Evolutionary conservation across 2,329 filamentous ascomycete species (phyloP).

Genomic region (Sporothrix inflata): DNA sequence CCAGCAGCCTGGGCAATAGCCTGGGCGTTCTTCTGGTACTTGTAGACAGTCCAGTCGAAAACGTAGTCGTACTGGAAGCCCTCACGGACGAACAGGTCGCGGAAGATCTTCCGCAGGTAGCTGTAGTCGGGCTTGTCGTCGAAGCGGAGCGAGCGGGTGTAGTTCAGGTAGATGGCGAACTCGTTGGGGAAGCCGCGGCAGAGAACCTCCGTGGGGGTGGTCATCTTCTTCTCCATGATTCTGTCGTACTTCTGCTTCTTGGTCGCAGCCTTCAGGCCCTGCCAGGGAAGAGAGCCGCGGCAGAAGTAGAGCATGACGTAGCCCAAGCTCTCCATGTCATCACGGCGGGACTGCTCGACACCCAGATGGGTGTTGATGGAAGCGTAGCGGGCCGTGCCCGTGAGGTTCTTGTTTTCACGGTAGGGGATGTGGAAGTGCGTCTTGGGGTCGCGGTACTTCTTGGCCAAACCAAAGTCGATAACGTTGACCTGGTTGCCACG

Average conservation of each 20-base stretch:
- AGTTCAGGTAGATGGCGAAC: conserved; percentile 99
- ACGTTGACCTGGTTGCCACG: conserved; percentile 99
- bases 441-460: conserved; percentile 99
- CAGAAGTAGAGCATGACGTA: conserved; percentile 99
- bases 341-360: conserved; percentile 97
- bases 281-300: conserved; percentile 97
- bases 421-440: conserved; percentile 99
- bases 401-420: conserved; percentile 99
- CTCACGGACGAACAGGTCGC: conserved; percentile 96
- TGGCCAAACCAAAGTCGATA: conserved; percentile 97
- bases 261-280: conserved; percentile 74
- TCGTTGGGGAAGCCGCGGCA: conserved; percentile 99
- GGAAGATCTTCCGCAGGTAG: conserved; percentile 99
- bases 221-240: conserved; percentile 99
- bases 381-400: conserved; percentile 96
- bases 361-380: conserved; percentile 98
- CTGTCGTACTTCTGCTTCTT: conserved; percentile 99
- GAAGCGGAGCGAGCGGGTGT: conserved; percentile 96
- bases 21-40: conserved; percentile 99
- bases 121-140: conserved; percentile 99
- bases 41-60: conserved; percentile 99
- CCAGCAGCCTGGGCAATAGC: conserved; percentile 82
- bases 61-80: conserved; percentile 99
- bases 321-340: conserved; percentile 98
- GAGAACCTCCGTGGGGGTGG: conserved; percentile 94